Conservation (phyloP, 257 asterid species). For the Rehmannia glutinosa region DNA sequence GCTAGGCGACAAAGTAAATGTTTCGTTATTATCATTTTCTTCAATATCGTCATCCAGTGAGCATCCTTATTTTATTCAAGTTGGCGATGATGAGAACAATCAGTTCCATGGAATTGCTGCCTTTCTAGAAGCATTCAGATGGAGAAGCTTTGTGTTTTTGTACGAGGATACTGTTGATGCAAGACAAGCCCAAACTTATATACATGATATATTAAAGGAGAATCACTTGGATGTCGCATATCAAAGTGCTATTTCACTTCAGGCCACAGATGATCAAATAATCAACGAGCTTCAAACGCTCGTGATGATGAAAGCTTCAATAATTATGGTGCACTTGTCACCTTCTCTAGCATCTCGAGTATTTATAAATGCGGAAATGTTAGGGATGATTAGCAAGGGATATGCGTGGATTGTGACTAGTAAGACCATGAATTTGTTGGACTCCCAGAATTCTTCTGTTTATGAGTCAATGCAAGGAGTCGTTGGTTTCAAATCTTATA, state of each 20-base stretch:
- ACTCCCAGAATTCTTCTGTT: conserved; percentile 19
- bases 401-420: conserved; percentile 44
- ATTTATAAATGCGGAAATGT: conserved; percentile 23
- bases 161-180: conserved; percentile 29
- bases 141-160: conserved; percentile 21
- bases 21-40: too few species aligned
- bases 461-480: conserved; percentile 36
- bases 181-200: conserved; percentile 15
- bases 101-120: too few species aligned
- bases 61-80: too few species aligned
- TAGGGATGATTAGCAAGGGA: conserved; percentile 39
- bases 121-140: too few species aligned
- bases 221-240: conserved; percentile 7
- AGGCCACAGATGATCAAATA: conserved; percentile 23
- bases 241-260: conserved; percentile 15
- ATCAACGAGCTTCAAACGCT: conserved; percentile 22
- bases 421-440: conserved; percentile 32
- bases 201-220: conserved; percentile 25
- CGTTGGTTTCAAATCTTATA: conserved; percentile 32
- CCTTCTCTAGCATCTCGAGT: conserved; percentile 29
- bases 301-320: conserved; percentile 4
- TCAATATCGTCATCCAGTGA: too few species aligned
- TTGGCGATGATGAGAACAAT: too few species aligned
- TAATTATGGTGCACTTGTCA: conserved; percentile 37
- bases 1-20: too few species aligned